phyloP scores from a whole-genome alignment of 1,284 basidiomycete genomes.

The Neotropicomus parvogracilis region DNA sequence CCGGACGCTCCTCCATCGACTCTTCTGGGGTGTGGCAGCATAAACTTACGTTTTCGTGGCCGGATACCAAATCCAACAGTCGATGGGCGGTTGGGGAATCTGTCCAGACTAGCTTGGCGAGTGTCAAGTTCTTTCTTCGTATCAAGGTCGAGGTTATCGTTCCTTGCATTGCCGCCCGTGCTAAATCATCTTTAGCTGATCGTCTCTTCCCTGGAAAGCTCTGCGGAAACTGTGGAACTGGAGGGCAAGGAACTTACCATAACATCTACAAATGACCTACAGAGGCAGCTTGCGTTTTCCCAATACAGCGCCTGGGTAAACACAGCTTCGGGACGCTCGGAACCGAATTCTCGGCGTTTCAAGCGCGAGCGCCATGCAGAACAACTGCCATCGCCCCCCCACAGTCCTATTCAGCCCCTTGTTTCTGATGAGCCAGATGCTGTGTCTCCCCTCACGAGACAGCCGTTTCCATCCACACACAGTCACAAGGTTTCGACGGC shows the following conservation, averaged over 20 bases:
- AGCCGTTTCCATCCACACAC: conserved; percentile 15
- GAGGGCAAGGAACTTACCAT: conserved; percentile 63
- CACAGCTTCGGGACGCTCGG: conserved; percentile 41
- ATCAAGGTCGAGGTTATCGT: conserved; percentile 49
- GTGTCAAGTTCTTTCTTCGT: conserved; percentile 65
- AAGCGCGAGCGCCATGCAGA: conserved; percentile 38
- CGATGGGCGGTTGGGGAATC: conserved; percentile 78
- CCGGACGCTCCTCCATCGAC: conserved; percentile 53
- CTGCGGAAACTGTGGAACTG: conserved; percentile 61
- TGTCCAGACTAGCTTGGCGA: conserved; percentile 60
- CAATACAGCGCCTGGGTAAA: conserved; percentile 52
- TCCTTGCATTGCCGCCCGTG: conserved; percentile 1
- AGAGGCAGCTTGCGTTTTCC: conserved; percentile 61
- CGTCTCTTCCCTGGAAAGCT: conserved; percentile 52
- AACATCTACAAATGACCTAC: conserved; percentile 64
- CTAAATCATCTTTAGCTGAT: conserved; percentile 43
- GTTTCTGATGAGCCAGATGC: conserved; percentile 11
- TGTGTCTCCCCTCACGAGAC: conserved; percentile 5
- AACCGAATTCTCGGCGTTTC: conserved; percentile 53
- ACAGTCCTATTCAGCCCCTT: conserved; percentile 22
- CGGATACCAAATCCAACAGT: conserved; percentile 58
- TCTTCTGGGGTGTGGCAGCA: conserved; percentile 56
- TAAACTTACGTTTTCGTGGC: conserved; percentile 69
- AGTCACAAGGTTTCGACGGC: conserved; percentile 32
- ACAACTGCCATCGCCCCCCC: conserved; percentile 36